Base-by-base conservation (phyloP, 345 rosid species). In the Moricandia arvensis region DNA sequence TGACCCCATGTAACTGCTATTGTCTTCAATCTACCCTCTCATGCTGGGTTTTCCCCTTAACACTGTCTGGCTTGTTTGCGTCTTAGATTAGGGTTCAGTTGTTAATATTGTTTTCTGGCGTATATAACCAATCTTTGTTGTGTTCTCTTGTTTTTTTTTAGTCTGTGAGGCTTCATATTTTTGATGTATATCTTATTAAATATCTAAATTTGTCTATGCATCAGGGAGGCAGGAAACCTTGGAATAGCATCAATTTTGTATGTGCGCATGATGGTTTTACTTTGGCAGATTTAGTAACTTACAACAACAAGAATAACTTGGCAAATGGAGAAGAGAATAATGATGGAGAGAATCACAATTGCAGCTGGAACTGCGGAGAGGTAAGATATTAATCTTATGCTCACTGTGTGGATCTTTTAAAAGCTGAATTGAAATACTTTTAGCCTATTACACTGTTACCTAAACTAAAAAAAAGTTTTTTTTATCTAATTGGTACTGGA, bases 361-460 rank as follows among this genome's bases (percentile, higher is more conserved):
- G 83, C 76, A 94, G 97, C 87, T 94, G 98, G 98, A 94, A 94
- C 78, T 94, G 97, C 83, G 98, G 98, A 57, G 90, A 87, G 95
- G 98, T 91, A 71, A 63, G 11, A 59, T 18, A 51, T 29, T 38
- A 17, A 53, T 4, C 4, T 8, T 24, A 12, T 41, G 58, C 67
- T 6, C 9, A 24, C 5, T 54, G 8, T 31, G 38, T 70, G 30
- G 33, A 60, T 35, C 41, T 10, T 61, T 72, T 65, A 7, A 16
- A 51, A 68, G 6, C 54, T 59, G 33, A 18, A 11, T 69, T 29
- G 6, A 54, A 65, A 63, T 24, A 11, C n/a, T 3, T 38, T 38
- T 38, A 41, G 63, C 10, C 29, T 33, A 47, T 30, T 9, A 38
- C 66, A 53, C 7, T 18, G 7, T 33, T 34, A 65, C 57, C 59